A percentile compares a stretch with the other conserved stretches of the same genome.
phyloP scores from a whole-genome alignment of 805 yeast genomes.

The Myxozyma mucilagina region DNA sequence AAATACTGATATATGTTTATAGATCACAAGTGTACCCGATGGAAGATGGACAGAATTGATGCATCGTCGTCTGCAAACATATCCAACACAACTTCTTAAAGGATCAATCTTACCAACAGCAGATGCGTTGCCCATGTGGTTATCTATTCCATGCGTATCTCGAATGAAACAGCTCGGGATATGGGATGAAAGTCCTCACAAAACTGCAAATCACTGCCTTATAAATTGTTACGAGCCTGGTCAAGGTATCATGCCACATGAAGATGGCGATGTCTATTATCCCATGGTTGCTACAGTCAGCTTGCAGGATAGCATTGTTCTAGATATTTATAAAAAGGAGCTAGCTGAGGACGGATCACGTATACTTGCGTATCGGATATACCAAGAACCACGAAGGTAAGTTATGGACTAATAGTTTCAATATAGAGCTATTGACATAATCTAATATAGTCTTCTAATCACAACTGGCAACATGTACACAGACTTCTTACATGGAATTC shows the following conservation, averaged over 20 bases:
- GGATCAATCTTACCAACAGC: constrained; percentile 20
- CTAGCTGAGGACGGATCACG: constrained; percentile 9
- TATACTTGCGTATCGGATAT: constrained; percentile 13
- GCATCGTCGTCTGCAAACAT: constrained; percentile 29
- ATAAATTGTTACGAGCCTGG: constrained; percentile 28
- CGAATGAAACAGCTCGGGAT: constrained; percentile 21
- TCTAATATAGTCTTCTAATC: constrained; percentile 17
- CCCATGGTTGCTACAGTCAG: constrained; percentile 32
- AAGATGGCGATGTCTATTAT: constrained; percentile 29
- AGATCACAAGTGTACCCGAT: constrained; percentile 19
- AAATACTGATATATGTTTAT: too few species aligned
- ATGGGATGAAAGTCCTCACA: constrained; percentile 23
- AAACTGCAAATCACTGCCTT: constrained; percentile 24
- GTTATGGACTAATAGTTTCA: not conserved
- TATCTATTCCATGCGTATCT: constrained; percentile 11
- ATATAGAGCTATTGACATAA: not conserved
- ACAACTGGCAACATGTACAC: constrained; percentile 22
- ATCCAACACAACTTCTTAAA: constrained; percentile 25
- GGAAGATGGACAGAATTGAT: constrained; percentile 23
- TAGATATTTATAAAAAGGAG: constrained; percentile 20
- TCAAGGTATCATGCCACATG: constrained; percentile 32
- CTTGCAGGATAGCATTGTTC: constrained; percentile 18
- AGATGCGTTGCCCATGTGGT: constrained; percentile 22
- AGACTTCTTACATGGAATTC: constrained; percentile 25
- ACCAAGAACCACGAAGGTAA: constrained; percentile 30